Base-by-base conservation (phyloP, 2,329 filamentous ascomycete species). In the Ophiostoma quercus region DNA sequence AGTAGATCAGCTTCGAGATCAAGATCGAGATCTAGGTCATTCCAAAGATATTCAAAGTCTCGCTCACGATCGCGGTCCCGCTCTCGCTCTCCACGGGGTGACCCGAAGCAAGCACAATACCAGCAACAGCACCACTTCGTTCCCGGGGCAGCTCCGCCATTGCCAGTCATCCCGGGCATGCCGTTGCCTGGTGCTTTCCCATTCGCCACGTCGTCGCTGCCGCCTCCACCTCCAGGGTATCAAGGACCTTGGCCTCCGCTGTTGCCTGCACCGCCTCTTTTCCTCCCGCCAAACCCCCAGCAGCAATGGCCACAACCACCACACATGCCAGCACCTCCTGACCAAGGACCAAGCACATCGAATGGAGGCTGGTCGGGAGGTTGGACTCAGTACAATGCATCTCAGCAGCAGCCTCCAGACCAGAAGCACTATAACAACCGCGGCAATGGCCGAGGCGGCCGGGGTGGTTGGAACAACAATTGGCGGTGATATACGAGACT, bases 221-320 rank as follows among this genome's bases (percentile, higher is more conserved):
- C 67, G 16, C 62, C 62, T 19, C 62, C n/a, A 6, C 72, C 72
- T 9, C 67, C 69, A 16, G 66, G 70, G 67, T 73, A 71, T 54
- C 68, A 71, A 5, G 72, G 72, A 2, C 70, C 25, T 16, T 73
- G 72, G 72, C 72, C 72, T 2, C 72, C 34, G 12, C 34, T 19
- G 19, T 34, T 65, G 16, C 62, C 62, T 41, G 34, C 62, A 6
- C 62, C 62, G 62, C 62, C 62, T 22, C 62, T 39, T 19, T 39
- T 65, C 19, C 34, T 63, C 19, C 29, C 60, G 6, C 60, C 29
- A 8, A 37, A 25, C 22, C 62, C 16, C 1, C 62, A 65, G 32
- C 62, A 65, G 19, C 62, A 41, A 11, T 65, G 62, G 62, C 32
- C 62, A 22, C 32, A 69, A 29, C 32, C 34, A 12, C 16, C 69